phyloP scores from a whole-genome alignment of 1,139 yeast genomes.

The Hemisphaericaspora subhashii region DNA sequence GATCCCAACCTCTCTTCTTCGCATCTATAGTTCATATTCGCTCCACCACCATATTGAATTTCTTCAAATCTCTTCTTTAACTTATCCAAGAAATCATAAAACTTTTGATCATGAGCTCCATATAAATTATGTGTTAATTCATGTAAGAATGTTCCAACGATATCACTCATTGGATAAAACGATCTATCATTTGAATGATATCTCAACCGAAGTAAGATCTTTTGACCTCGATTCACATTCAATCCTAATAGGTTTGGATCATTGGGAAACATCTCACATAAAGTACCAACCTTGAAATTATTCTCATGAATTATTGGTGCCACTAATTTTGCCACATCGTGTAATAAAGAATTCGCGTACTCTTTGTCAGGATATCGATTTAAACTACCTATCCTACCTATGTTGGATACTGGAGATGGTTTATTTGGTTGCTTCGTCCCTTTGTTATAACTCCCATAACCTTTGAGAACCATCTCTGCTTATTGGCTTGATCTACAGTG shows the following conservation, averaged over 20 bases:
- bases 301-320: constrained; percentile 76
- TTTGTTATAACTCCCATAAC: constrained; percentile 10
- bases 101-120: constrained; percentile 79
- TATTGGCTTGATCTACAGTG: not conserved
- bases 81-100: constrained; percentile 65
- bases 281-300: constrained; percentile 61
- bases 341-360: constrained; percentile 56
- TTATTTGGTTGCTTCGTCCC: constrained; percentile 12
- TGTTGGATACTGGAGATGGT: constrained; percentile 49
- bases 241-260: constrained; percentile 67
- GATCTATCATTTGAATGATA: constrained; percentile 51
- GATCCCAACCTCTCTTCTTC: constrained; percentile 57
- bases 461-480: constrained; percentile 17
- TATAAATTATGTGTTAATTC: constrained; percentile 78
- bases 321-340: constrained; percentile 59
- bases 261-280: constrained; percentile 87
- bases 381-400: constrained; percentile 55
- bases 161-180: constrained; percentile 66
- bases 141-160: constrained; percentile 84
- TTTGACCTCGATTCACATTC: constrained; percentile 82
- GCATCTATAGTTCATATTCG: constrained; percentile 34
- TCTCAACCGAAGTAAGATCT: constrained; percentile 72
- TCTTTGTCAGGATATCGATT: constrained; percentile 55
- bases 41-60: constrained; percentile 35
- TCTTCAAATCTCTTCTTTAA: constrained; percentile 59